A percentile compares a stretch with the other conserved stretches of the same genome.
Conservation (phyloP, 495 filamentous ascomycete species). For the Parachaetomium inaequale region DNA sequence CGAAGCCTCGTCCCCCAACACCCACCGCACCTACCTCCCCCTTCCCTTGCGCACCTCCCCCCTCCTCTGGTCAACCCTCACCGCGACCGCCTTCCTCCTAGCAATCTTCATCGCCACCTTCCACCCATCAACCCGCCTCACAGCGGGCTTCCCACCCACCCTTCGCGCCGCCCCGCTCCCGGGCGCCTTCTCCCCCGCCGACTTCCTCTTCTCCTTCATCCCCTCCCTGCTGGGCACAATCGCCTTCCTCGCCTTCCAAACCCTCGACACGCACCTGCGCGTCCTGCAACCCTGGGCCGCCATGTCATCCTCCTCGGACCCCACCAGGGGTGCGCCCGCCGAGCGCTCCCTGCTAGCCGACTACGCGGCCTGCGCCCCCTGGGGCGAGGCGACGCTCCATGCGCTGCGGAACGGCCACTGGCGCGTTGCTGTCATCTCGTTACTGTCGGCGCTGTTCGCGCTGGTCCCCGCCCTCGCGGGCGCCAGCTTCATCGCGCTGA, state of each 20-base stretch:
- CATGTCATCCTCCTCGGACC: slow-evolving; percentile 36
- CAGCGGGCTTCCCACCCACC: slow-evolving; percentile 65
- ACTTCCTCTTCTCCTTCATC: slow-evolving; percentile 85
- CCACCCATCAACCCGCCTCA: slow-evolving; percentile 58
- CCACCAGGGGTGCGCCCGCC: slow-evolving; percentile 55
- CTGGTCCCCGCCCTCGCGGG: slow-evolving; percentile 72
- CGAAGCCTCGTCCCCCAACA: slow-evolving; percentile 35
- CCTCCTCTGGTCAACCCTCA: slow-evolving; percentile 60
- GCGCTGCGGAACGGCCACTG: slow-evolving; percentile 65
- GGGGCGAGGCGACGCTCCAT: slow-evolving; percentile 56
- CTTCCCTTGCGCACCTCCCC: slow-evolving; percentile 68
- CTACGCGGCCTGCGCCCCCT: slow-evolving; percentile 64
- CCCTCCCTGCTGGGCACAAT: slow-evolving; percentile 71
- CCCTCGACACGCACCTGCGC: slow-evolving; percentile 71
- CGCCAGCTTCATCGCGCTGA: slow-evolving; percentile 78
- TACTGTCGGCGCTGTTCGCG: slow-evolving; percentile 60
- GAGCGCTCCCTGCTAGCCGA: slow-evolving; percentile 68
- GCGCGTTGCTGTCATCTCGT: slow-evolving; percentile 64
- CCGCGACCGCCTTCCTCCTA: slow-evolving; percentile 61
- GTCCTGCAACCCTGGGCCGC: slow-evolving; percentile 71
- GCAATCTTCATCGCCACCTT: slow-evolving; percentile 77
- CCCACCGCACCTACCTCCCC: slow-evolving; percentile 66
- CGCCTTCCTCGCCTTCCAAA: slow-evolving; percentile 72
- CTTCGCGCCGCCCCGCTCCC: slow-evolving; percentile 57
- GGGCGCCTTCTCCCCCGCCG: slow-evolving; percentile 72